A percentile compares a stretch with the other conserved stretches of the same genome.
Conservation (phyloP, 2,329 filamentous ascomycete species). For the Cryphonectria japonica region DNA sequence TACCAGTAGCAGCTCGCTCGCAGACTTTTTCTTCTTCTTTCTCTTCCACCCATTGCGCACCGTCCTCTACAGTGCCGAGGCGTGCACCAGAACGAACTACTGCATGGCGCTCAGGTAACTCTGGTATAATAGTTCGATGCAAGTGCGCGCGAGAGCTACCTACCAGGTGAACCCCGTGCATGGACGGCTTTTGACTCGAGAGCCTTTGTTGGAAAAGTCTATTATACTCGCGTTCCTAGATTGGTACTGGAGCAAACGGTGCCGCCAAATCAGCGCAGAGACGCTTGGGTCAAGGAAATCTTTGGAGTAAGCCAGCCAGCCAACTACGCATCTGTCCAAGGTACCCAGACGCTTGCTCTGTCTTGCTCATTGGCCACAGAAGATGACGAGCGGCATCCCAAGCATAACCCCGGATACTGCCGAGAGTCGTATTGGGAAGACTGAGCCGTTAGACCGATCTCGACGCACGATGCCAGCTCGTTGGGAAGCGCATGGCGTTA, state of each 20-base stretch:
- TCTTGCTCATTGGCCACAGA: conserved; percentile 24
- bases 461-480: conserved; percentile 12
- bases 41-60: neutral
- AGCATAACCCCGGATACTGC: conserved; percentile 10
- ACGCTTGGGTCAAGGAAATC: conserved; percentile 17
- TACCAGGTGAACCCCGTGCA: neutral
- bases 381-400: conserved; percentile 3
- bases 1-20: neutral
- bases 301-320: conserved; percentile 2
- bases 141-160: neutral
- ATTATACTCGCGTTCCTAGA: neutral
- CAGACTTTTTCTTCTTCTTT: neutral
- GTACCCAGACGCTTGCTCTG: conserved; percentile 7
- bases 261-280: neutral
- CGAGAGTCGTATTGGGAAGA: conserved; percentile 8
- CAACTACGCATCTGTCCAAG: conserved; percentile 2
- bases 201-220: neutral
- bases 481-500: conserved; percentile 3
- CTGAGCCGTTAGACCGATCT: conserved; percentile 14
- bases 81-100: conserved; percentile 10
- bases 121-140: neutral
- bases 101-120: conserved; percentile 7
- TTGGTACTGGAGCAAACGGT: neutral
- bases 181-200: neutral
- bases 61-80: neutral